These are phyloP conservation scores for Carallia pectinifolia DNA, from an alignment of 345 rosid species.

Conservation along the genomic window DNA sequence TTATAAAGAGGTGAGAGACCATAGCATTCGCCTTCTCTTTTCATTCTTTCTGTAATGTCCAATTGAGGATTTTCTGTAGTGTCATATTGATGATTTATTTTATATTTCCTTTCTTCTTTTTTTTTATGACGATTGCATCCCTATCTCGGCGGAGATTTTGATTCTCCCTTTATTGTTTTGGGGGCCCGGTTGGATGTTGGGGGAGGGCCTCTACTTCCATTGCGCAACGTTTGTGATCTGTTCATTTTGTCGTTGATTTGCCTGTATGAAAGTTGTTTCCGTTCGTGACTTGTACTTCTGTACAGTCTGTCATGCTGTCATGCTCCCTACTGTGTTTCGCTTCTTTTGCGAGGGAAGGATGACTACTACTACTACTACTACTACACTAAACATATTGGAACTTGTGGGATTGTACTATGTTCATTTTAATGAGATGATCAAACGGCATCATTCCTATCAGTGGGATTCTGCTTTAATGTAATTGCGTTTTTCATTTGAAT, in stretches of 20 bases:
- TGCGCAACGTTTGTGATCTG: slow-evolving; percentile 28
- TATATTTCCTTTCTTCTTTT: not conserved
- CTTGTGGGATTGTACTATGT: not conserved
- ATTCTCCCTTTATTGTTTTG: too few relatives aligned
- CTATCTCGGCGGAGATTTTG: not conserved
- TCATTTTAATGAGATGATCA: not conserved
- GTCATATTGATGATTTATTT: not conserved
- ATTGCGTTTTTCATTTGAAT: slow-evolving; percentile 13
- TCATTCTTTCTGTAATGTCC: not conserved
- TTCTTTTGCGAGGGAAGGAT: not conserved
- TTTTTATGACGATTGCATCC: not conserved
- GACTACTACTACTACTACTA: too few relatives aligned
- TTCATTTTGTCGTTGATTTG: slow-evolving; percentile 10
- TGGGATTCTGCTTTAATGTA: slow-evolving; percentile 14
- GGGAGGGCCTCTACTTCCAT: too few relatives aligned
- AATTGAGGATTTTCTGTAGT: not conserved
- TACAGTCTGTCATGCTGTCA: not conserved
- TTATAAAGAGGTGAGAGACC: slow-evolving; percentile 29
- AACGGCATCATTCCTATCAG: not conserved
- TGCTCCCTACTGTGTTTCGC: not conserved
- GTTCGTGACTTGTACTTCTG: not conserved
- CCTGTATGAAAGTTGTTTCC: not conserved
- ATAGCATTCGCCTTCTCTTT: not conserved
- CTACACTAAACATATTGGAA: not conserved
- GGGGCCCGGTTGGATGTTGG: too few relatives aligned